Evolutionary conservation across 352 stramenopile species (phyloP).

Genomic region (Phytopythium cucurbitacearum): DNA sequence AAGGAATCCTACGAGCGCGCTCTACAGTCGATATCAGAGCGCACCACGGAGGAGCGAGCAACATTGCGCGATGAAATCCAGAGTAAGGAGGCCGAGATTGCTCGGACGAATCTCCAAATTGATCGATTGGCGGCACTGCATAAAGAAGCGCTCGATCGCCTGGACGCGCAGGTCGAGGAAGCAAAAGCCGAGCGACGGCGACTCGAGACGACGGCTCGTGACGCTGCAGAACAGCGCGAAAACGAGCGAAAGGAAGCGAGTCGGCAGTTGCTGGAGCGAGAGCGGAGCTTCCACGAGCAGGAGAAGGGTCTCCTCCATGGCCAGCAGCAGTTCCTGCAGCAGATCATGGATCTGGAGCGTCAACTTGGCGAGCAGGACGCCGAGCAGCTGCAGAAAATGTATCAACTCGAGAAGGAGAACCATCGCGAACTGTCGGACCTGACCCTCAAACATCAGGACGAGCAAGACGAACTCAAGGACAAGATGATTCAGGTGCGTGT

Average conservation of each 20-base stretch:
- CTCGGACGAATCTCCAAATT: slow-evolving; percentile 48
- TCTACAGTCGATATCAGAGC: slow-evolving; percentile 48
- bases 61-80: slow-evolving; percentile 54
- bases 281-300: slow-evolving; percentile 64
- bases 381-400: slow-evolving; percentile 61
- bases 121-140: slow-evolving; percentile 51
- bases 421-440: slow-evolving; percentile 38
- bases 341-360: slow-evolving; percentile 58
- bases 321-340: slow-evolving; percentile 58
- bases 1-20: slow-evolving; percentile 61
- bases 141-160: slow-evolving; percentile 47
- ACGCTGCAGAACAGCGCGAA: slow-evolving; percentile 37
- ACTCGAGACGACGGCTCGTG: slow-evolving; percentile 31
- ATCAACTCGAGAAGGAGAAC: slow-evolving; percentile 52
- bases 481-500: slow-evolving; percentile 40
- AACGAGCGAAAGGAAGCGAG: slow-evolving; percentile 44
- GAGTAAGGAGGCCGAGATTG: slow-evolving; percentile 48
- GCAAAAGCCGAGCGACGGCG: slow-evolving; percentile 50
- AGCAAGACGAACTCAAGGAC: slow-evolving; percentile 61
- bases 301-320: slow-evolving; percentile 58
- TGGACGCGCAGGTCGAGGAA: slow-evolving; percentile 49
- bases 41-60: slow-evolving; percentile 38
- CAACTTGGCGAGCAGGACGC: slow-evolving; percentile 61
- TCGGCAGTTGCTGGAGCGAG: slow-evolving; percentile 52
- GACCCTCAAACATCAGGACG: slow-evolving; percentile 38